Base-by-base conservation (phyloP, 1,139 yeast species). In the Scheffersomyces segobiensis region DNA sequence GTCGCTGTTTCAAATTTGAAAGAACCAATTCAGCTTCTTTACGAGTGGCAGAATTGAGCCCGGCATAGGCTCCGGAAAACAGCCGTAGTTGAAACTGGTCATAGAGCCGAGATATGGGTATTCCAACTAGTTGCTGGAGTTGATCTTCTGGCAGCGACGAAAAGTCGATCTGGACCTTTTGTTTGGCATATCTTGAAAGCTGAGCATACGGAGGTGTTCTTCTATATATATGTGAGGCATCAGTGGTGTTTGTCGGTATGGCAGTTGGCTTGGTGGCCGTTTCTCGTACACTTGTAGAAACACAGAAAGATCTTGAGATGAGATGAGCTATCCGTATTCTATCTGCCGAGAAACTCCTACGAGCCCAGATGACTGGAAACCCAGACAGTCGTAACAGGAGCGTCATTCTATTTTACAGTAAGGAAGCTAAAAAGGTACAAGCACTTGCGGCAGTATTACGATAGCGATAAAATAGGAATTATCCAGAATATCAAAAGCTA, bases 61-160 rank as follows among this genome's bases (percentile, higher is more conserved):
- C 56, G 3, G 53, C 54, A 46, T 54, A 60, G 7, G 63, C 61
- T 8, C 59, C 47, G 8, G 50, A 53, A 49, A 61, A 59, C 8
- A 56, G 14, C n/a, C 59, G 22, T 10, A 47, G 18, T 49, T 48
- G 50, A 17, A 53, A 47, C 12, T 47, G 52, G 14, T 19, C 49
- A 19, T 12, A 46, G 19, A 42, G 22, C 14, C 21, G 19, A 19
- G 50, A 21, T 20, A 21, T 20, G 8, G 46, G 48, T 7, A 22
- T 42, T 46, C 39, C 18, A 7, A 17, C 20, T 18, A 59, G 52
- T 14, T 22, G 22, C 5, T 39, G 42, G 17, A 59, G 20, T 3
- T 57, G 56, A 1, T 17, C n/a, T 19, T 53, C 46, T 17, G 50
- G 50, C 3, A n/a, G n/a, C 7, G 24, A 24, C 1, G 50, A 14